Conservation (phyloP, 768 basidiomycete species). For the Suillus spraguei region DNA sequence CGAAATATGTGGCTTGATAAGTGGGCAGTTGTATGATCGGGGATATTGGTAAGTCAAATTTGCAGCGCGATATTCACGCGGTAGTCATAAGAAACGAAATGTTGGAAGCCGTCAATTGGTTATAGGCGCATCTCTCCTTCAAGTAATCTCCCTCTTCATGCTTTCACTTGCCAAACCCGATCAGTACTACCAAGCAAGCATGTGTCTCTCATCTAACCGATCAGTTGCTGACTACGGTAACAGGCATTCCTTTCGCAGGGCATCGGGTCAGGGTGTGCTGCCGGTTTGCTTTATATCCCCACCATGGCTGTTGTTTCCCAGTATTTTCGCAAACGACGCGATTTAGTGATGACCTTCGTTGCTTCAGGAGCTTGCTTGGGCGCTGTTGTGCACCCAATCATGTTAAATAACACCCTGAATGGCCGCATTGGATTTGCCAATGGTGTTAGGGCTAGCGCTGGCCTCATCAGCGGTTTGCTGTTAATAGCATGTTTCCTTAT, state of each 20-base stretch:
- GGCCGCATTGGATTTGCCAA: slow-evolving; percentile 48
- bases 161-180: slow-evolving; percentile 46
- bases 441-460: slow-evolving; percentile 45
- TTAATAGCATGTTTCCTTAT: slow-evolving; percentile 43
- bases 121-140: slow-evolving; percentile 31
- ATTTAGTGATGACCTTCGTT: slow-evolving; percentile 56
- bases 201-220: background rate
- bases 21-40: slow-evolving; percentile 52
- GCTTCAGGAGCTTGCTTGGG: slow-evolving; percentile 62
- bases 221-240: background rate
- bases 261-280: slow-evolving; percentile 48
- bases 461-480: slow-evolving; percentile 40
- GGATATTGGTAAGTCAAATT: slow-evolving; percentile 48
- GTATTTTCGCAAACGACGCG: slow-evolving; percentile 50
- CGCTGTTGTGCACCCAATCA: slow-evolving; percentile 61
- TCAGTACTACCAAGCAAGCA: slow-evolving; percentile 44
- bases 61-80: too few relatives aligned
- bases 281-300: slow-evolving; percentile 51
- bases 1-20: slow-evolving; percentile 44
- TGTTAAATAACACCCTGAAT: slow-evolving; percentile 53
- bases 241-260: slow-evolving; percentile 58
- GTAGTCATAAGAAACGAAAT: slow-evolving; percentile 11
- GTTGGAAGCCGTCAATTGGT: slow-evolving; percentile 22
- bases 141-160: slow-evolving; percentile 43
- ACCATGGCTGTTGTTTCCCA: slow-evolving; percentile 52